These are phyloP conservation scores for Corymbia citriodora DNA, from an alignment of 441 rosid genomes.

Conservation along the genomic window DNA sequence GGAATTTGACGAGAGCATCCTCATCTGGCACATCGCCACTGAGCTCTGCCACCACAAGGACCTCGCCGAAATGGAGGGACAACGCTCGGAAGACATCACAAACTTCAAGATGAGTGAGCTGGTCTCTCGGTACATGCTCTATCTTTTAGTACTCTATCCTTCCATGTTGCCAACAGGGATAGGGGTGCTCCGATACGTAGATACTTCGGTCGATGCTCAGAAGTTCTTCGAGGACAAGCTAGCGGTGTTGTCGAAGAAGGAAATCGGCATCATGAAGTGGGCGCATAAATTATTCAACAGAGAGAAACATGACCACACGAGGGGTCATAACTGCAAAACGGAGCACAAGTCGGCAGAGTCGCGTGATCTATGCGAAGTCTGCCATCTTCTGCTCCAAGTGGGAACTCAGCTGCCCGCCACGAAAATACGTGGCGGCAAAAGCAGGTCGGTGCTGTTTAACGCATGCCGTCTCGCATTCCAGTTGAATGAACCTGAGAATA, in stretches of 20 bases:
- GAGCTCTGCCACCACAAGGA: neutral
- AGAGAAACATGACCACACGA: rapidly evolving
- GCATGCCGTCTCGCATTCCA: neutral
- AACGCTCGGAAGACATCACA: rapidly evolving
- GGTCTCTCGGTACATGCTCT: slow-evolving; percentile 2
- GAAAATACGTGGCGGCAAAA: neutral
- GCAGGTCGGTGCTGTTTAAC: neutral
- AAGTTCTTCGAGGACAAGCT: neutral
- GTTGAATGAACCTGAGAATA: rapidly evolving
- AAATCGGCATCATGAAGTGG: neutral
- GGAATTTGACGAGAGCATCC: slow-evolving; percentile 3
- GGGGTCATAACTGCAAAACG: neutral
- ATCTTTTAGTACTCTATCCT: neutral
- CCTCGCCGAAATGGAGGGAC: rapidly evolving
- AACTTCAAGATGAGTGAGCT: neutral
- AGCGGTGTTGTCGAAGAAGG: neutral
- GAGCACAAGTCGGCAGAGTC: rapidly evolving
- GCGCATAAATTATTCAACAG: neutral
- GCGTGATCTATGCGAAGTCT: neutral
- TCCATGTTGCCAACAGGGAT: neutral
- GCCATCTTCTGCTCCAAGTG: neutral
- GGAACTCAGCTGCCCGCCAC: neutral
- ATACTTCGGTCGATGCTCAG: neutral
- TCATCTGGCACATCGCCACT: neutral
- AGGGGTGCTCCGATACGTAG: neutral